These are phyloP conservation scores for Fusarium compactum DNA, from an alignment of 2,329 filamentous ascomycete genomes.

Conservation along the genomic window DNA sequence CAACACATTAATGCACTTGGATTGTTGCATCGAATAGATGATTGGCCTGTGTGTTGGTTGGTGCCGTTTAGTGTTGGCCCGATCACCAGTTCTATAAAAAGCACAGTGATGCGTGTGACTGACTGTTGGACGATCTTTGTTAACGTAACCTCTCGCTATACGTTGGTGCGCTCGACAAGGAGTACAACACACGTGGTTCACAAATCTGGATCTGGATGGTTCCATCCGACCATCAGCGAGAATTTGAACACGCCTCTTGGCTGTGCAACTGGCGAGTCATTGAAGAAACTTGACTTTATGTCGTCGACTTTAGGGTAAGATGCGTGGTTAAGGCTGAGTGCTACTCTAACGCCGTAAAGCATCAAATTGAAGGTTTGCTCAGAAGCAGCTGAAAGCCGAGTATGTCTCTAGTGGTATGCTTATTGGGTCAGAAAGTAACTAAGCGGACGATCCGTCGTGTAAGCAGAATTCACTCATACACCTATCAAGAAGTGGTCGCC, in stretches of 20 bases:
- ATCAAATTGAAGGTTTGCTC: background rate
- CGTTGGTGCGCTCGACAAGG: constrained; percentile 2
- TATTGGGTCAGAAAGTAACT: background rate
- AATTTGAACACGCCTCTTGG: background rate
- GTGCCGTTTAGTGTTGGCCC: background rate
- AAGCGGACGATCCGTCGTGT: background rate
- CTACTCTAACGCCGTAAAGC: background rate
- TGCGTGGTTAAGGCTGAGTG: background rate
- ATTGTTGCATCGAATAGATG: background rate
- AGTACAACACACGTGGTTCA: constrained; percentile 23
- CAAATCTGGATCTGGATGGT: background rate
- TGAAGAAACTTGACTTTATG: background rate
- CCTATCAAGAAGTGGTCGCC: background rate
- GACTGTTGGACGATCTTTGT: constrained; percentile 17
- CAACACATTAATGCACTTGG: constrained; percentile 4
- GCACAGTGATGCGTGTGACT: constrained; percentile 14
- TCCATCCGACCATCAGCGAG: background rate
- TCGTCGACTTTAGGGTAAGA: constrained; percentile 7
- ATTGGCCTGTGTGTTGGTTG: constrained; percentile 10
- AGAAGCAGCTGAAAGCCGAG: background rate
- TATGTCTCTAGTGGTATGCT: background rate
- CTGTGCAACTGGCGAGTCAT: background rate
- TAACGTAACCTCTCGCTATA: background rate
- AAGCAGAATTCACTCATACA: background rate
- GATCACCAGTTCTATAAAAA: constrained; percentile 35